Conservation (phyloP, 1,284 basidiomycete genomes). For the Tilletia walkeri region DNA sequence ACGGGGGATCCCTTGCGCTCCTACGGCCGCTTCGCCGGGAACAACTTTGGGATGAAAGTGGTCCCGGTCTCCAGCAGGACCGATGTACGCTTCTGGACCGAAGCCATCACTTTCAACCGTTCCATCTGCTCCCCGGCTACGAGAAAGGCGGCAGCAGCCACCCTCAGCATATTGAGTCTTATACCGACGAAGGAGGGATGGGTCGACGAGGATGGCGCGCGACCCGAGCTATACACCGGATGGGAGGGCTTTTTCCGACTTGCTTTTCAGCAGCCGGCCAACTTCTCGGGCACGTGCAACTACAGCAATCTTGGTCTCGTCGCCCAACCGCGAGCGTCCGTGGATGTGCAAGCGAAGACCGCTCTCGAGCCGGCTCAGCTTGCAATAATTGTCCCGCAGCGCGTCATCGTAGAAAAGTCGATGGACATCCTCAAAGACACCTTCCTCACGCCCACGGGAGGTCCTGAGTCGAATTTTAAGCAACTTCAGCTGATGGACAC, state of each 20-base stretch:
- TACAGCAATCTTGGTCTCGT: constrained; percentile 11
- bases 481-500: no score
- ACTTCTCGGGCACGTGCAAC: background rate
- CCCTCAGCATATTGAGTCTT: background rate
- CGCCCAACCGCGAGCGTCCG: background rate
- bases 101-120: background rate
- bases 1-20: background rate
- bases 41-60: background rate
- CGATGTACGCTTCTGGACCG: constrained; percentile 11
- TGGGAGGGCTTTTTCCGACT: background rate
- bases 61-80: background rate
- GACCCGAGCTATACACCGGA: background rate
- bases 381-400: no score
- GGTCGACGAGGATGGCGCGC: background rate
- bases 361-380: no score
- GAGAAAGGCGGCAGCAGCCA: background rate
- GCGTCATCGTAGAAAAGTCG: no score
- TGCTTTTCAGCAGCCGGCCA: background rate
- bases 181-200: background rate
- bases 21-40: constrained; percentile 15
- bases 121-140: background rate
- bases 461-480: no score
- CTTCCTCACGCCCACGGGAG: no score
- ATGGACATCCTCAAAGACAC: no score
- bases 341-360: no score